A percentile compares a stretch with the other conserved stretches of the same genome.
phyloP scores from a whole-genome alignment of 441 rosid genomes.

The Kokia cookei region DNA sequence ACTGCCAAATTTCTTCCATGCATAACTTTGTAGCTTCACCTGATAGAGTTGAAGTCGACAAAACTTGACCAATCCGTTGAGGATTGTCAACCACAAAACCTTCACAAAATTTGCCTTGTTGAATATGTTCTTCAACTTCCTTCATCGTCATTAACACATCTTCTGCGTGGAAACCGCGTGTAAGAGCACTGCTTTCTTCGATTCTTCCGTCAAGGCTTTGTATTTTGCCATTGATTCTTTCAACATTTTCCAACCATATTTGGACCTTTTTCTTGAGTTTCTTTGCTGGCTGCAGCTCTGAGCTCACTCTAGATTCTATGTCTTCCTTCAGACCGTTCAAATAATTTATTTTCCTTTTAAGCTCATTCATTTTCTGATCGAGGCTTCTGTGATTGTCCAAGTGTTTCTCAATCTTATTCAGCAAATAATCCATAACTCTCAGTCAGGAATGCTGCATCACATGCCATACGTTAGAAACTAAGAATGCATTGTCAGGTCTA shows the following conservation, averaged over 20 bases:
- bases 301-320: background rate
- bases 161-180: background rate
- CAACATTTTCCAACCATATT: background rate
- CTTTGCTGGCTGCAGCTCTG: background rate
- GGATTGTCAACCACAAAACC: background rate
- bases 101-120: background rate
- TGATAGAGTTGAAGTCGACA: background rate
- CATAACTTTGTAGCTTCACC: background rate
- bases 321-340: background rate
- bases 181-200: background rate
- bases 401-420: background rate
- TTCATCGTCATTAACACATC: background rate
- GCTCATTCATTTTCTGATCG: background rate
- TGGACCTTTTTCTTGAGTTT: too few relatives aligned
- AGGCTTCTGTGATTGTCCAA: background rate
- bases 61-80: background rate
- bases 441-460: background rate
- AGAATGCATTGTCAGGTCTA: too few relatives aligned
- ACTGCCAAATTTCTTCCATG: background rate
- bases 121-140: background rate
- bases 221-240: background rate
- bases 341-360: background rate
- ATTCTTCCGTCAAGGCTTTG: background rate
- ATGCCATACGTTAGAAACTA: too few relatives aligned
- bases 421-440: background rate